Percentiles rank a stretch among this genome's conserved stretches.
These are phyloP conservation scores for Pseudonitzschia multiseries DNA, from an alignment of 108 stramenopile species.

Conservation along the genomic window DNA sequence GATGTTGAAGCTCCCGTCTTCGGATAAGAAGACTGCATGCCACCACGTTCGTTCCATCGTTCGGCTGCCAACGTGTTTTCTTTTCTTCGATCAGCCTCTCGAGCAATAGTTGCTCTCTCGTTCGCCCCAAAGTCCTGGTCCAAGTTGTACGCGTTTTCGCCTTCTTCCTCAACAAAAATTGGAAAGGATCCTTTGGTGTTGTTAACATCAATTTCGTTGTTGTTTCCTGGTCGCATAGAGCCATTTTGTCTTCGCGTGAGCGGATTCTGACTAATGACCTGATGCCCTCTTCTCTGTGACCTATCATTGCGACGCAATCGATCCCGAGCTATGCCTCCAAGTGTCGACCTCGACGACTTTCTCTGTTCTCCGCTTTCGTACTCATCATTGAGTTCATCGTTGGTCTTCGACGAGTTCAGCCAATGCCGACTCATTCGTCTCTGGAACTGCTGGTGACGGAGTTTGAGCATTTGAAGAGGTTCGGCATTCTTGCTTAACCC, in stretches of 20 bases:
- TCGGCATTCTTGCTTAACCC: conserved; percentile 67
- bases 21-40: conserved; percentile 30
- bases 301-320: conserved; percentile 53
- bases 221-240: background rate
- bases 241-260: background rate
- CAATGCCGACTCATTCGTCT: conserved; percentile 81
- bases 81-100: conserved; percentile 63
- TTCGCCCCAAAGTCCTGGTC: conserved; percentile 26
- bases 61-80: conserved; percentile 70
- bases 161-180: conserved; percentile 61
- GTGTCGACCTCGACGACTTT: conserved; percentile 31
- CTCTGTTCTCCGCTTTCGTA: conserved; percentile 34
- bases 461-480: conserved; percentile 61
- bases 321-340: conserved; percentile 54
- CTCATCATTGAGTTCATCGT: conserved; percentile 43
- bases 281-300: conserved; percentile 2
- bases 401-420: conserved; percentile 55
- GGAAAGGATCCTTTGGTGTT: conserved; percentile 37
- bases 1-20: background rate
- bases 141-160: conserved; percentile 42
- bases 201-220: background rate
- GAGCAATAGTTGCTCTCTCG: conserved; percentile 41
- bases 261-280: background rate
- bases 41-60: conserved; percentile 82
- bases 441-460: conserved; percentile 79